These are phyloP conservation scores for Leccinum pellstonianum DNA, from an alignment of 768 basidiomycete genomes.

Conservation along the genomic window DNA sequence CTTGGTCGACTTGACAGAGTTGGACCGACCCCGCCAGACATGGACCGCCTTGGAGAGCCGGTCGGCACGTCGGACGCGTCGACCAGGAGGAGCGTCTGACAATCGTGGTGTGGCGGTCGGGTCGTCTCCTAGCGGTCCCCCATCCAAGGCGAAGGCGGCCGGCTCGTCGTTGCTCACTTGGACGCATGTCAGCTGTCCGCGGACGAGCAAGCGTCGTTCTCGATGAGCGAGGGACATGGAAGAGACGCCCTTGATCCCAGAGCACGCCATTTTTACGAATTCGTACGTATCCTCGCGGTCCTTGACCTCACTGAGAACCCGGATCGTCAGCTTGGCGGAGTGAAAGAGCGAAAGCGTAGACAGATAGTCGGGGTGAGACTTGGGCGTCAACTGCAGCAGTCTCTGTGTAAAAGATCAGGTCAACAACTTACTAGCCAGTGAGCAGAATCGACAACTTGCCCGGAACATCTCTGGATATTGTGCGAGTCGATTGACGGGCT, in stretches of 20 bases:
- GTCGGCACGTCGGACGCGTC: constrained; percentile 20
- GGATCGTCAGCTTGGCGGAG: constrained; percentile 68
- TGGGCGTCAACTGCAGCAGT: constrained; percentile 67
- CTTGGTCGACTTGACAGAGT: constrained; percentile 33
- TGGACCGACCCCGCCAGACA: constrained; percentile 47
- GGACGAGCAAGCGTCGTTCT: constrained; percentile 71
- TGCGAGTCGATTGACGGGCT: constrained; percentile 72
- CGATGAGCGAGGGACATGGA: constrained; percentile 58
- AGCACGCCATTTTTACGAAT: constrained; percentile 59
- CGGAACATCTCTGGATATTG: constrained; percentile 72
- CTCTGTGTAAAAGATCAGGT: constrained; percentile 52
- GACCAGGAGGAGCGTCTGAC: not conserved
- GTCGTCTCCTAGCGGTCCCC: not conserved
- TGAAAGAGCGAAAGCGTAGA: constrained; percentile 63
- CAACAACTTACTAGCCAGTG: not conserved
- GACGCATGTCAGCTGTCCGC: constrained; percentile 51
- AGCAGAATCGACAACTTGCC: constrained; percentile 44
- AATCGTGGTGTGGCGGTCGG: not conserved
- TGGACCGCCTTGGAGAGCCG: constrained; percentile 41
- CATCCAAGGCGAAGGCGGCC: not conserved
- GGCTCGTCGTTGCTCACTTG: constrained; percentile 41
- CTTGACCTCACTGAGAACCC: constrained; percentile 83
- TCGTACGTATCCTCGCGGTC: constrained; percentile 83
- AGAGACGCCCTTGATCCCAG: constrained; percentile 57
- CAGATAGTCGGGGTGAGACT: constrained; percentile 67